Evolutionary conservation across 768 basidiomycete genomes (phyloP).

Genomic region (Leccinum sublutescens): DNA sequence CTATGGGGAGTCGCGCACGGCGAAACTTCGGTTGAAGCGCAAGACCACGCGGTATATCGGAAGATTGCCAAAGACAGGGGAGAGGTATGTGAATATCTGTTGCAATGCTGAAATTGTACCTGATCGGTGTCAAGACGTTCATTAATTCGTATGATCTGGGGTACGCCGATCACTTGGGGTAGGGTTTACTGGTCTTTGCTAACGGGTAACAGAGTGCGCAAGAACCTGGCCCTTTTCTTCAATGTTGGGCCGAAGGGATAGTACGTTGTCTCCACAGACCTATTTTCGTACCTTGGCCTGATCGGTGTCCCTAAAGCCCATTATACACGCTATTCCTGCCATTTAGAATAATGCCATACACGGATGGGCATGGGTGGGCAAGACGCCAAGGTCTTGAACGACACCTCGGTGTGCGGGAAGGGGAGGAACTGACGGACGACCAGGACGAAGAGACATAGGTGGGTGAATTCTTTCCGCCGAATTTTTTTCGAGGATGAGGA

Average conservation of each 20-base stretch:
- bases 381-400: conserved; percentile 61
- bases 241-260: conserved; percentile 80
- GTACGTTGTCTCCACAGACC: conserved; percentile 48
- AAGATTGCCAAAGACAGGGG: conserved; percentile 64
- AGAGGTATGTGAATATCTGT: conserved; percentile 48
- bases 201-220: conserved; percentile 35
- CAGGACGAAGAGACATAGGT: conserved; percentile 40
- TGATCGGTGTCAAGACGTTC: conserved; percentile 51
- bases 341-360: conserved; percentile 72
- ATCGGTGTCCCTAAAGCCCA: conserved; percentile 46
- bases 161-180: conserved; percentile 35
- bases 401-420: conserved; percentile 62
- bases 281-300: not conserved
- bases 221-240: conserved; percentile 83
- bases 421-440: conserved; percentile 90
- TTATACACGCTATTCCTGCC: conserved; percentile 81
- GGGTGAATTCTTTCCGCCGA: not conserved
- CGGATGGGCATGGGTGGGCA: conserved; percentile 82
- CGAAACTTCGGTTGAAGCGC: conserved; percentile 88
- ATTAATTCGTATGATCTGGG: conserved; percentile 93
- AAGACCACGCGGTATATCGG: conserved; percentile 81
- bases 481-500: conserved; percentile 42
- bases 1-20: conserved; percentile 66
- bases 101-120: not conserved
- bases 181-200: not conserved